Evolutionary conservation across 768 basidiomycete genomes (phyloP).

Genomic region (Trametes elegans): DNA sequence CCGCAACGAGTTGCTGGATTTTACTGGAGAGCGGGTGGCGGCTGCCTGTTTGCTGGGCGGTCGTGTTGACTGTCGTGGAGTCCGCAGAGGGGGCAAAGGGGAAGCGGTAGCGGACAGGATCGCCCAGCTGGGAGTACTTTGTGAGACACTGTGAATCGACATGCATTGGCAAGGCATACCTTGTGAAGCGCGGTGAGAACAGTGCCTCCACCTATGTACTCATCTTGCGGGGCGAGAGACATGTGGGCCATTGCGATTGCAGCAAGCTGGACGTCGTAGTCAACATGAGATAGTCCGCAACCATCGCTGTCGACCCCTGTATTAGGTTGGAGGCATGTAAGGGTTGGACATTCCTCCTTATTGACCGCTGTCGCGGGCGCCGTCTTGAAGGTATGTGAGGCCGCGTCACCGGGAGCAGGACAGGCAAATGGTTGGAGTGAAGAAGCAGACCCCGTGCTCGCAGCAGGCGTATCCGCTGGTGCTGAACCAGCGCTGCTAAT

Average conservation of each 20-base stretch:
- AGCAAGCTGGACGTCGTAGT: slow-evolving; percentile 37
- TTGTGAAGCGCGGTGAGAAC: slow-evolving; percentile 46
- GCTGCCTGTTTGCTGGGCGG: slow-evolving; percentile 8
- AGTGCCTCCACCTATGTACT: slow-evolving; percentile 49
- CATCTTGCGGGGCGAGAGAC: slow-evolving; percentile 43
- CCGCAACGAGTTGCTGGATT: slow-evolving; percentile 34
- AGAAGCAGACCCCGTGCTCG: background rate
- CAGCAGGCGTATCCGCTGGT: background rate
- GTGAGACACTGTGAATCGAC: background rate
- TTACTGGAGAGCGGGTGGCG: slow-evolving; percentile 35
- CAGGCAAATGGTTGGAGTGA: too few species aligned
- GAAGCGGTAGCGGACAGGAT: slow-evolving; percentile 34
- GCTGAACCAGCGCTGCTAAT: slow-evolving; percentile 19
- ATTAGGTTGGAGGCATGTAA: too few species aligned
- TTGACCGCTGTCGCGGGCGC: too few species aligned
- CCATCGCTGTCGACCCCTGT: slow-evolving; percentile 11
- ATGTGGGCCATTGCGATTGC: slow-evolving; percentile 43
- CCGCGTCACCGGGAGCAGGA: too few species aligned
- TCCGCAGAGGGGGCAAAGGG: slow-evolving; percentile 41
- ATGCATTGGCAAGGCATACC: slow-evolving; percentile 28
- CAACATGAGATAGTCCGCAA: slow-evolving; percentile 21
- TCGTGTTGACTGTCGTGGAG: background rate
- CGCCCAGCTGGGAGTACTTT: slow-evolving; percentile 32
- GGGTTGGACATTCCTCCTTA: too few species aligned
- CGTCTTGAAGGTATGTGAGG: too few species aligned